A percentile compares a stretch with the other conserved stretches of the same genome.
Conservation (phyloP, 352 stramenopile genomes). For the Thalassiosira livingstoniorum region DNA sequence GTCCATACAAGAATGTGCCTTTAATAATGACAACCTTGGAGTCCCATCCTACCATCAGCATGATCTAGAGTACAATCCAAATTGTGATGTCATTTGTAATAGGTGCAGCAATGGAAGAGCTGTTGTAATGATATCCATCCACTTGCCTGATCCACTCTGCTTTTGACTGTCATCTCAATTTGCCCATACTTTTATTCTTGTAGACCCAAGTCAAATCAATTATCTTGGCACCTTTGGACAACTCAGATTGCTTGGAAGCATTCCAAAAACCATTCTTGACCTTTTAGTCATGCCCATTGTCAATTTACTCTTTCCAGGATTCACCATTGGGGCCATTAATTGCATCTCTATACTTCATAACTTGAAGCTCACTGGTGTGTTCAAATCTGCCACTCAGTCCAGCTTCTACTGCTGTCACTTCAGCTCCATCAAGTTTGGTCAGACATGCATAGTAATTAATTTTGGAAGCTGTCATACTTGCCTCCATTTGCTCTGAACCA, state of each 20-base stretch:
- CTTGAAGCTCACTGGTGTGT: slow-evolving; percentile 48
- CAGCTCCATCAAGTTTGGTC: neutral
- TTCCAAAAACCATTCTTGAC: slow-evolving; percentile 29
- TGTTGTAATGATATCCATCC: slow-evolving; percentile 50
- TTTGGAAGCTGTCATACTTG: neutral
- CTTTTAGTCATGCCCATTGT: slow-evolving; percentile 51
- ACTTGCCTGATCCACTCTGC: slow-evolving; percentile 52
- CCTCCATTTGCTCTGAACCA: neutral
- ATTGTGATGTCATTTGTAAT: slow-evolving; percentile 50
- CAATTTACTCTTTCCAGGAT: slow-evolving; percentile 48
- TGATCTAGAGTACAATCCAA: neutral
- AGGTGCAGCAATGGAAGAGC: slow-evolving; percentile 28
- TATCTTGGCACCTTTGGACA: slow-evolving; percentile 43
- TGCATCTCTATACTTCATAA: slow-evolving; percentile 62
- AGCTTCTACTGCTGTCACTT: slow-evolving; percentile 16
- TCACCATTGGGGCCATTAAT: slow-evolving; percentile 37
- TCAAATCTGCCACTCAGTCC: slow-evolving; percentile 53
- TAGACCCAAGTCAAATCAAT: slow-evolving; percentile 47
- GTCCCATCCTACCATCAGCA: neutral
- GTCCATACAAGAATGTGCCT: slow-evolving; percentile 61
- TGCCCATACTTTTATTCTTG: slow-evolving; percentile 59
- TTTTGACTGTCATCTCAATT: slow-evolving; percentile 27
- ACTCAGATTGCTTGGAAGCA: neutral
- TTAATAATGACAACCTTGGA: slow-evolving; percentile 30
- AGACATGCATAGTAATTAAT: neutral